Percentiles rank a stretch among this genome's conserved stretches.
phyloP scores from a whole-genome alignment of 176 grass and related monocot genomes.

The Aegilops speltoides region DNA sequence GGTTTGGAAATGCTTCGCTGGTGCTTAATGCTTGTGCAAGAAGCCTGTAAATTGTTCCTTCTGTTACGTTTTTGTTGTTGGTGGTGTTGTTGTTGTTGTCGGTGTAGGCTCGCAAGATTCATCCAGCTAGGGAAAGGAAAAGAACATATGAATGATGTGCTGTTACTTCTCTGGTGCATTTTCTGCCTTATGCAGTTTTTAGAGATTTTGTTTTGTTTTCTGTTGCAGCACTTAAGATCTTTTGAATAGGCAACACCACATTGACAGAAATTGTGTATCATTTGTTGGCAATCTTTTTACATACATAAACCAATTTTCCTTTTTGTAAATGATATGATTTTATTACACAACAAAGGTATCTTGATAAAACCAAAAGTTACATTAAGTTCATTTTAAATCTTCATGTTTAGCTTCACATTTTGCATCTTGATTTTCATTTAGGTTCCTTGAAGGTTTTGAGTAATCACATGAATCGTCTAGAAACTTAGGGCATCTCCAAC shows the following conservation, averaged over 20 bases:
- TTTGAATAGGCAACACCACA: not conserved
- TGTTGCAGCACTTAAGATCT: not conserved
- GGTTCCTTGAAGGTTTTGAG: no score
- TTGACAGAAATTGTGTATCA: not conserved
- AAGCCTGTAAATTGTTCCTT: conserved; percentile 23
- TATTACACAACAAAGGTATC: not conserved
- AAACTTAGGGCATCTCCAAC: no score
- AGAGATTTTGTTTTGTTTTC: not conserved
- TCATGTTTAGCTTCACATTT: no score
- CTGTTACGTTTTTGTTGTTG: not conserved
- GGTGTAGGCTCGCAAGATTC: not conserved
- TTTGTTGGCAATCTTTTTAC: not conserved
- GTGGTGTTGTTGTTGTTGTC: not conserved
- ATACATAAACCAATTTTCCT: not conserved
- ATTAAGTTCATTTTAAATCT: not conserved
- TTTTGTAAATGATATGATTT: not conserved
- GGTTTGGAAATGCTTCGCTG: not conserved
- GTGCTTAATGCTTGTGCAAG: conserved; percentile 22
- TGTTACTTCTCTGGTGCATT: conserved; percentile 15
- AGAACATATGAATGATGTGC: not conserved
- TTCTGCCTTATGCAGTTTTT: not conserved
- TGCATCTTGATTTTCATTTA: no score
- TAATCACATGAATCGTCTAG: no score
- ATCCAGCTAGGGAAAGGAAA: conserved; percentile 23
- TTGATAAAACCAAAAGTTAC: not conserved